Conservation (phyloP, 257 asterid species). For the Primulina huaijiensis region DNA sequence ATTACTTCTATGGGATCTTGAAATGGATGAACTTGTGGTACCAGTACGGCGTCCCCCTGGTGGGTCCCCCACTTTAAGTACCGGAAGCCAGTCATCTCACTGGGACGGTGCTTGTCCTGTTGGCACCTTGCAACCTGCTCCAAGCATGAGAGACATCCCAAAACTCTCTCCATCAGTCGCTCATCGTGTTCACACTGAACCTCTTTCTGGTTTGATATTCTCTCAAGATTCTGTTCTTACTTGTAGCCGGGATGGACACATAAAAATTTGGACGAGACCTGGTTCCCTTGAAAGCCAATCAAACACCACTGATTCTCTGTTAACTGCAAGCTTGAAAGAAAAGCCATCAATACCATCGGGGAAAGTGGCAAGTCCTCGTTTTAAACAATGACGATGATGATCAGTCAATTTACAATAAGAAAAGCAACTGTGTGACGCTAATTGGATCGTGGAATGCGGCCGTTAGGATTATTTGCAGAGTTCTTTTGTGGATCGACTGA, state of each 20-base stretch:
- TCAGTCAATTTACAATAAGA: slow-evolving; percentile 15
- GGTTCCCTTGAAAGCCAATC: slow-evolving; percentile 57
- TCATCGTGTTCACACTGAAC: slow-evolving; percentile 94
- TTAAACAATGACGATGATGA: slow-evolving; percentile 45
- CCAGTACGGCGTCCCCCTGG: slow-evolving; percentile 95
- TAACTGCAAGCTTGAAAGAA: slow-evolving; percentile 53
- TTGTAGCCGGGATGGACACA: slow-evolving; percentile 85
- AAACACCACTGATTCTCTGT: slow-evolving; percentile 51
- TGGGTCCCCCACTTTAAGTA: slow-evolving; percentile 88
- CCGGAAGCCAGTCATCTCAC: slow-evolving; percentile 91
- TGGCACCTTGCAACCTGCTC: slow-evolving; percentile 84
- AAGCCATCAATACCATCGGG: slow-evolving; percentile 40
- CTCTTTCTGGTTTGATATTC: slow-evolving; percentile 82
- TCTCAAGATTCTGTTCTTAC: slow-evolving; percentile 85
- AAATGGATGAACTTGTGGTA: slow-evolving; percentile 94
- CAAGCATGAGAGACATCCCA: slow-evolving; percentile 85
- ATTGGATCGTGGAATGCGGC: slow-evolving; percentile 20
- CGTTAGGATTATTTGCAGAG: slow-evolving; percentile 27
- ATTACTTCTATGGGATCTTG: slow-evolving; percentile 95
- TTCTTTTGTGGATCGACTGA: slow-evolving; percentile 28
- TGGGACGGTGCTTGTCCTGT: slow-evolving; percentile 83
- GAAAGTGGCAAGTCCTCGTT: slow-evolving; percentile 43
- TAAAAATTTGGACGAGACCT: slow-evolving; percentile 93
- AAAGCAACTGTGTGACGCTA: slow-evolving; percentile 18
- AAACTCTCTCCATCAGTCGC: slow-evolving; percentile 81